Conservation (phyloP, 306 rosid species). For the Ceratonia siliqua region DNA sequence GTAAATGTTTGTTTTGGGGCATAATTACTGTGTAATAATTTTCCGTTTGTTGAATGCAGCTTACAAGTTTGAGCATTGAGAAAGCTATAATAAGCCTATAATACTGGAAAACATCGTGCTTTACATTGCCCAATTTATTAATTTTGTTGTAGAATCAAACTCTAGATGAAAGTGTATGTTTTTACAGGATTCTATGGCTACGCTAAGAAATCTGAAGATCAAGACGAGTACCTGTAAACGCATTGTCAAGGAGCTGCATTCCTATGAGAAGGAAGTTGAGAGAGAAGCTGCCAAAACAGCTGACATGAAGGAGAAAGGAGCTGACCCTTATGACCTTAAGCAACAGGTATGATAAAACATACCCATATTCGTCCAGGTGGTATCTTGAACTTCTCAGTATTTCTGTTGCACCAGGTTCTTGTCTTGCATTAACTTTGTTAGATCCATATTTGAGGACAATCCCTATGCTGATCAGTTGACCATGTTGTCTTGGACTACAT, state of each 20-base stretch:
- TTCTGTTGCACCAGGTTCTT: not conserved
- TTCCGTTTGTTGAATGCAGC: not conserved
- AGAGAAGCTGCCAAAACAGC: constrained; percentile 86
- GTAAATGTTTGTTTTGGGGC: not conserved
- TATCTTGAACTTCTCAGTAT: not conserved
- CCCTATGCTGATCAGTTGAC: not conserved
- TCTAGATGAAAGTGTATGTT: not conserved
- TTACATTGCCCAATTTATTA: not conserved
- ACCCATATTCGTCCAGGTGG: not conserved
- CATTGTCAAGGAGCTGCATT: constrained; percentile 72
- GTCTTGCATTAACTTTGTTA: not conserved
- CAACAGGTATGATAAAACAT: constrained; percentile 63
- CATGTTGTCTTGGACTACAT: not conserved
- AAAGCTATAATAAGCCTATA: not conserved
- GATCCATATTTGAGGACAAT: not conserved
- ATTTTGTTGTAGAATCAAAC: constrained; percentile 10
- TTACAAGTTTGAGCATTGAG: not conserved
- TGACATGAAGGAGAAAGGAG: constrained; percentile 83
- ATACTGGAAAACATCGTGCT: not conserved
- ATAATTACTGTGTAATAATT: not conserved
- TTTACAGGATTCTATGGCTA: constrained; percentile 51
- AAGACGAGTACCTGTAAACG: constrained; percentile 86
- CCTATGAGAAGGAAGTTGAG: constrained; percentile 84
- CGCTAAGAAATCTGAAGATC: constrained; percentile 66
- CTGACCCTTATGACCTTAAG: constrained; percentile 85